These are phyloP conservation scores for Corymbia maculata DNA, from an alignment of 345 rosid species.

Conservation along the genomic window DNA sequence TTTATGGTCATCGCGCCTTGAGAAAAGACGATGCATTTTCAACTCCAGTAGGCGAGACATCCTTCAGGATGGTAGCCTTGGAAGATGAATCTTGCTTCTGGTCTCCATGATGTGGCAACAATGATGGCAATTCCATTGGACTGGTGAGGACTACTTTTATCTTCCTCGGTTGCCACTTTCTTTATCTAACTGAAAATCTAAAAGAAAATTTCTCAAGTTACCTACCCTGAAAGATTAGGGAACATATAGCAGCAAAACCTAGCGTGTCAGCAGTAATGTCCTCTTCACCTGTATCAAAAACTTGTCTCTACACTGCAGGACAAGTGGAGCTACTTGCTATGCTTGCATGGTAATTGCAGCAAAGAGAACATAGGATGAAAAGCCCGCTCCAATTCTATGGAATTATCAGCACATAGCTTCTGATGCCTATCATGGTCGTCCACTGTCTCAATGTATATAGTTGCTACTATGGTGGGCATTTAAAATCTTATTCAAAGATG, in stretches of 20 bases:
- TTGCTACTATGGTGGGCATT: background rate
- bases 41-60: slow-evolving; percentile 9
- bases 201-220: background rate
- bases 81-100: slow-evolving; percentile 15
- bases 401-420: background rate
- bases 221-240: background rate
- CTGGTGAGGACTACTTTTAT: slow-evolving; percentile 25
- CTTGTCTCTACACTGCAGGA: slow-evolving; percentile 37
- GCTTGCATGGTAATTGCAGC: slow-evolving; percentile 41
- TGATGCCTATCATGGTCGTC: background rate
- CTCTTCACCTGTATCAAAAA: slow-evolving; percentile 34
- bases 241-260: background rate
- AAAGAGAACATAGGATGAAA: background rate
- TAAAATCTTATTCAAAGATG: background rate
- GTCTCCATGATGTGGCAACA: slow-evolving; percentile 19
- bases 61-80: slow-evolving; percentile 2
- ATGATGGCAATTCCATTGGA: slow-evolving; percentile 18
- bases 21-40: slow-evolving; percentile 28
- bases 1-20: background rate
- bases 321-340: slow-evolving; percentile 24
- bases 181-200: slow-evolving; percentile 20
- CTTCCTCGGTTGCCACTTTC: slow-evolving; percentile 27
- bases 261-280: slow-evolving; percentile 26
- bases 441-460: background rate
- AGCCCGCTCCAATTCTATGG: background rate